These are phyloP conservation scores for Themeda triandra DNA, from an alignment of 176 grass and related monocot species.

Conservation along the genomic window DNA sequence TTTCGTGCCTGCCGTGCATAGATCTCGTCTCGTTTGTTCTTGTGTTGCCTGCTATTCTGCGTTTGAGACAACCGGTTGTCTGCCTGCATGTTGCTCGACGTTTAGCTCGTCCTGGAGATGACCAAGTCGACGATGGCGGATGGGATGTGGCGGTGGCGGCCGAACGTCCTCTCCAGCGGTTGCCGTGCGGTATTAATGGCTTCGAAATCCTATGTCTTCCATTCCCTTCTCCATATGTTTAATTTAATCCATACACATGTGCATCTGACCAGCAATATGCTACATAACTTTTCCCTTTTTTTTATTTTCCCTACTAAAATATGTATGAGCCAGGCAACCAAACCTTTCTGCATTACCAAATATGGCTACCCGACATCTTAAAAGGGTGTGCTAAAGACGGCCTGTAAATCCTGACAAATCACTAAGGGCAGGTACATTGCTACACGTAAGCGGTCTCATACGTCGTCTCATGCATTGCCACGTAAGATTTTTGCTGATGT, in stretches of 20 bases:
- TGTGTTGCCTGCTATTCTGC: neutral
- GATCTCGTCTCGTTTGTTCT: neutral
- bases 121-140: conserved; percentile 12
- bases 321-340: neutral
- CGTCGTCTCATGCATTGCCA: no score
- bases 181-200: neutral
- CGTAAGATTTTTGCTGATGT: no score
- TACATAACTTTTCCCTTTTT: no score
- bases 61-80: neutral
- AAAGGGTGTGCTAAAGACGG: neutral
- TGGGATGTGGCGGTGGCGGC: no score
- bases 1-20: neutral
- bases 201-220: neutral
- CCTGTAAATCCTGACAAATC: neutral
- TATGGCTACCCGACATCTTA: neutral
- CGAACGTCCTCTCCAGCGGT: conserved; percentile 27
- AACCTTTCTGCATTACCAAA: neutral
- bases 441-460: no score
- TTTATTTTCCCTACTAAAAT: no score
- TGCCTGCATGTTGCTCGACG: conserved; percentile 21
- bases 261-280: neutral
- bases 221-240: neutral
- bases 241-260: neutral
- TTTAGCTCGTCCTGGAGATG: conserved; percentile 22
- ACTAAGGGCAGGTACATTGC: no score